A percentile compares a stretch with the other conserved stretches of the same genome.
These are phyloP conservation scores for Chloris gayana DNA, from an alignment of 176 grass and related monocot genomes.

Conservation along the genomic window DNA sequence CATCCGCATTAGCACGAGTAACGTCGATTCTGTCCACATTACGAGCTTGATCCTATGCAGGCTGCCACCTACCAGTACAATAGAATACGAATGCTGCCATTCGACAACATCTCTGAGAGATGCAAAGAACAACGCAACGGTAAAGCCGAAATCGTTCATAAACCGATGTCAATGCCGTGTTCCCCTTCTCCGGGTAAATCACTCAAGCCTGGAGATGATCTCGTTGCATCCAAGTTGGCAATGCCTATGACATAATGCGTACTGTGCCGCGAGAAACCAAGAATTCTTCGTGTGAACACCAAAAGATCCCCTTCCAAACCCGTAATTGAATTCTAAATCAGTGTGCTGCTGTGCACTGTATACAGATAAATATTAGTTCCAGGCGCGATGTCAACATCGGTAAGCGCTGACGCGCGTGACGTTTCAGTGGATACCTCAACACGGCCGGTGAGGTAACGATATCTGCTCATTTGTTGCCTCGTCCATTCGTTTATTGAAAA, in stretches of 20 bases:
- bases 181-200: neutral
- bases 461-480: neutral
- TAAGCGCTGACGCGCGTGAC: neutral
- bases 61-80: too few relatives aligned
- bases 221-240: neutral
- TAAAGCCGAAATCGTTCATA: neutral
- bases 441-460: neutral
- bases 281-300: neutral
- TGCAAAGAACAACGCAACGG: neutral
- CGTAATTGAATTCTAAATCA: neutral
- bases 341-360: neutral
- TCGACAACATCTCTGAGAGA: neutral
- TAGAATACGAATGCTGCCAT: neutral
- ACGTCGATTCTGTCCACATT: neutral
- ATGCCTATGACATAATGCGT: neutral
- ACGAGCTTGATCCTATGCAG: too few relatives aligned
- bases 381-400: neutral
- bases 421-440: neutral
- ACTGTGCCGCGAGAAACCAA: too few relatives aligned
- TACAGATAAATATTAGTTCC: neutral
- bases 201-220: neutral
- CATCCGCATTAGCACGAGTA: neutral
- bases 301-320: neutral
- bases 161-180: neutral
- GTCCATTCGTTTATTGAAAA: neutral